Evolutionary conservation across 305 asterid genomes (phyloP).

Genomic region (Solanum aculeatissimum): DNA sequence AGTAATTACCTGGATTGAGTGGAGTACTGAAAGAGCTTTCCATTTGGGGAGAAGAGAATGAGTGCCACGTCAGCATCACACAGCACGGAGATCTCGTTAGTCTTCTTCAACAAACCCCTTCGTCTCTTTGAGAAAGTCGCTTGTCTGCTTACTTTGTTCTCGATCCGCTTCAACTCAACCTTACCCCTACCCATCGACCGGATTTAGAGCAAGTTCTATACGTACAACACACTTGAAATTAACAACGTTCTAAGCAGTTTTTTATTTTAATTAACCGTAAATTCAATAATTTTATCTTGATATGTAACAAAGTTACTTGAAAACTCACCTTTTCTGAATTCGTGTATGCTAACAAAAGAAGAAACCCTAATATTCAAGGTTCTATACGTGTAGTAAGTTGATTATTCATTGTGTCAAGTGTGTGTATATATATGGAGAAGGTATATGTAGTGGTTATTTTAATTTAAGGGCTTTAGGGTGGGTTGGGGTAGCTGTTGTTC

Average conservation of each 20-base stretch:
- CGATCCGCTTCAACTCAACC: conserved; percentile 59
- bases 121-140: conserved; percentile 67
- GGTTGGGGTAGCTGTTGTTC: not conserved
- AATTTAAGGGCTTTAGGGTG: not conserved
- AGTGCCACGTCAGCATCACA: conserved; percentile 69
- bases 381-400: not conserved
- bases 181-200: conserved; percentile 51
- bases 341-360: not conserved
- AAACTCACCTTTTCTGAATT: not conserved
- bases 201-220: not conserved
- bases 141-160: conserved; percentile 59
- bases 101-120: conserved; percentile 49
- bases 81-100: conserved; percentile 64
- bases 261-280: not conserved
- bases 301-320: not conserved
- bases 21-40: conserved; percentile 51
- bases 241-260: too few relatives aligned
- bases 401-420: not conserved
- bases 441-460: too few relatives aligned
- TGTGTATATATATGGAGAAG: not conserved
- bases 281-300: not conserved
- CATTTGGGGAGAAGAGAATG: conserved; percentile 50
- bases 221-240: too few relatives aligned
- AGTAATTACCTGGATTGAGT: too few relatives aligned
- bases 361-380: not conserved